Base-by-base conservation (phyloP, 441 rosid species). In the Croton setiger region DNA sequence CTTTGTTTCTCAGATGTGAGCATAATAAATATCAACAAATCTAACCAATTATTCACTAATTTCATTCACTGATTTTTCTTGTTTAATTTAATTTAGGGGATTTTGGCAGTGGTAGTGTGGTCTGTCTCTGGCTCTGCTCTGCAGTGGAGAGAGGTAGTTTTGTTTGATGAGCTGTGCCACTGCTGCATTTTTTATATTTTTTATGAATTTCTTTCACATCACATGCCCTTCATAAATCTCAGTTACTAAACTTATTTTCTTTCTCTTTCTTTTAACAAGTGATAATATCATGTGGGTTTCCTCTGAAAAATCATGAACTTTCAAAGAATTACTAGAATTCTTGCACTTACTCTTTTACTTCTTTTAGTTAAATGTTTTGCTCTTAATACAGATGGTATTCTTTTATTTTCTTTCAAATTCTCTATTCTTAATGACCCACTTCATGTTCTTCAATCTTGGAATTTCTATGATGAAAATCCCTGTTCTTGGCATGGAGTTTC, bases 401-500 rank as follows among this genome's bases (percentile, higher is more conserved):
- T 93, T n/a, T 77, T 93, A 58, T 85, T 85, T 69, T 88, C 86
- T 72, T 85, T 93, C 75, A 90, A 86, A 74, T 74, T 70, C 75
- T 85, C 93, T 35, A 71, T 88, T 72, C 65, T 81, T 55, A 74
- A 71, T 48, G 98, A 93, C 74, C 93, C 98, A 37, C 72, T 82
- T 14, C 66, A 55, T 31, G 87, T 58, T 7, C 80, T 90, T 43
- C 67, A 75, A 27, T 73, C 53, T 78, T 93, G 98, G 98, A 89
- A 61, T 64, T 71, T 65, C 82, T 17, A 45, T 55, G 88, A 84
- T 69, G 79, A 82, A 66, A 85, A 81, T 67, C 97, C 98, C 2
- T 93, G 98, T 82, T 87, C 82, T 0, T 93, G 98, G 98, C 64
- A 76, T 51, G 97, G 98, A 47, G 90, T 93, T 60, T 66, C 78